Evolutionary conservation across 441 rosid species (phyloP).

Genomic region (Pelargonium myrrhifolium): DNA sequence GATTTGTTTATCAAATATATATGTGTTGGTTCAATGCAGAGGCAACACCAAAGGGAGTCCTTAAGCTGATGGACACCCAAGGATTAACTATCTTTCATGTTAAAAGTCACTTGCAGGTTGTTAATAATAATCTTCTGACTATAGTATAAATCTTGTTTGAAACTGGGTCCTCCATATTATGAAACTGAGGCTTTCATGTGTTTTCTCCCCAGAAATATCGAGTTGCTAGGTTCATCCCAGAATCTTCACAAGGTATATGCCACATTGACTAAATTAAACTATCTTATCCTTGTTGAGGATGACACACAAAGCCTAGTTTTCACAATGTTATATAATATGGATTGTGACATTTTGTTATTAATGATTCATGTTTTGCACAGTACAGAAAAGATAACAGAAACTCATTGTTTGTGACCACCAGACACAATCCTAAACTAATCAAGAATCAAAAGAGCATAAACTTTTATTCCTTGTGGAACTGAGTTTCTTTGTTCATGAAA

Average conservation of each 20-base stretch:
- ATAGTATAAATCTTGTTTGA: not conserved
- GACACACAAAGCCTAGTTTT: not conserved
- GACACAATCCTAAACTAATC: not conserved
- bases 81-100: conserved; percentile 34
- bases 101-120: conserved; percentile 41
- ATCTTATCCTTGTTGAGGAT: not conserved
- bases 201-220: conserved; percentile 9
- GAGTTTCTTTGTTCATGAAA: not conserved
- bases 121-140: not conserved
- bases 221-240: conserved; percentile 7
- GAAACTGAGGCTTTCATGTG: not conserved
- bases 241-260: conserved; percentile 20
- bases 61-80: conserved; percentile 28
- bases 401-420: too few species aligned
- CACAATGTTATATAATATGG: not conserved
- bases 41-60: conserved; percentile 36
- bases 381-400: not conserved
- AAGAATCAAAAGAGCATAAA: not conserved
- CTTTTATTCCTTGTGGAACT: not conserved
- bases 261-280: not conserved
- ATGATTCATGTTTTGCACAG: not conserved
- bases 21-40: conserved; percentile 16
- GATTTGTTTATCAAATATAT: not conserved
- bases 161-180: not conserved
- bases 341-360: not conserved